phyloP scores from a whole-genome alignment of 768 basidiomycete species.

The Termitomyces sp. region DNA sequence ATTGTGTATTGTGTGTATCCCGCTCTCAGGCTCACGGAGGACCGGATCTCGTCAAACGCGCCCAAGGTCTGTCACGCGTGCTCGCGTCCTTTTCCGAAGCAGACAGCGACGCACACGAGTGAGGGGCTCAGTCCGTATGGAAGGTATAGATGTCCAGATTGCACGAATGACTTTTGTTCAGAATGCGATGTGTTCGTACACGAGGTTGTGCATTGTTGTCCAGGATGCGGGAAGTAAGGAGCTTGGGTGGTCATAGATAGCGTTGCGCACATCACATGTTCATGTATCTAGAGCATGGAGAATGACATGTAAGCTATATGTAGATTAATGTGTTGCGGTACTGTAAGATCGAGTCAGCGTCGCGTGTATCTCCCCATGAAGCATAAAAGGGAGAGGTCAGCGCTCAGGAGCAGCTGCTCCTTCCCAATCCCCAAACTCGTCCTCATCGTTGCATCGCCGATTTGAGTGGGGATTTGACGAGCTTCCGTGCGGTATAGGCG shows the following conservation, averaged over 20 bases:
- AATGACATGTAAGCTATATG: neutral
- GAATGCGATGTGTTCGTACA: conserved; percentile 98
- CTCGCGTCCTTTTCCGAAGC: conserved; percentile 61
- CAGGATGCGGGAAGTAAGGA: conserved; percentile 60
- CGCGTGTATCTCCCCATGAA: neutral
- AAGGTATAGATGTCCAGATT: conserved; percentile 86
- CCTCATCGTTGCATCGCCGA: conserved; percentile 8
- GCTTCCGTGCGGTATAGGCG: conserved; percentile 1
- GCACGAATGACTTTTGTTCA: conserved; percentile 81
- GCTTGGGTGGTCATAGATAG: neutral
- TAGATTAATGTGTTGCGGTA: conserved; percentile 4
- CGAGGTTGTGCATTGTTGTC: conserved; percentile 92
- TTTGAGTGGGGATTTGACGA: conserved; percentile 1
- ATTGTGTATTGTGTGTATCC: neutral
- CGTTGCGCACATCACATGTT: neutral
- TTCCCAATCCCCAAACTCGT: conserved; percentile 14
- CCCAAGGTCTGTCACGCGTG: conserved; percentile 71
- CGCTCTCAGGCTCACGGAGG: conserved; percentile 31
- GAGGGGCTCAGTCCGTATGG: conserved; percentile 82
- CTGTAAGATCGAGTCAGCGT: neutral
- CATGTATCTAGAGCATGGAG: conserved; percentile 2
- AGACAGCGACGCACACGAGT: conserved; percentile 28
- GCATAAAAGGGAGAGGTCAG: neutral
- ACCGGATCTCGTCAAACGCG: conserved; percentile 22
- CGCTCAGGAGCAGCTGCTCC: conserved; percentile 6